Percentiles rank a stretch among this genome's conserved stretches.
Evolutionary conservation across 2,329 filamentous ascomycete genomes (phyloP).

Genomic region (Colletotrichum sp.): DNA sequence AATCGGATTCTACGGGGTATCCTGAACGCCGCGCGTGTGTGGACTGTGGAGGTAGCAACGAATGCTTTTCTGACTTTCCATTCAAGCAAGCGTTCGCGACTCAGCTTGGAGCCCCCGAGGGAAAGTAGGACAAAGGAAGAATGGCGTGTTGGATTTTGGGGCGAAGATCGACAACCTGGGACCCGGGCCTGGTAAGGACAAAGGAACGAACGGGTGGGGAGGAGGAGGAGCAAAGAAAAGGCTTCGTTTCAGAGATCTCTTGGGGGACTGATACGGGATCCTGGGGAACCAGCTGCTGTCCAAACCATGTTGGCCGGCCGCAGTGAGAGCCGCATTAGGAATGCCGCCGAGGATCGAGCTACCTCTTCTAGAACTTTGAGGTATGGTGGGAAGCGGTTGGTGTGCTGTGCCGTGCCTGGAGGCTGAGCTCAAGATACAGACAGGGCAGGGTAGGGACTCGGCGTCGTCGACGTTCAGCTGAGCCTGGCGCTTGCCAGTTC

Average conservation of each 20-base stretch:
- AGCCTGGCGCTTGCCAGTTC: not conserved
- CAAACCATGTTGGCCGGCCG: not conserved
- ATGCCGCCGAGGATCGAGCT: not conserved
- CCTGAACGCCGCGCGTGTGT: not conserved
- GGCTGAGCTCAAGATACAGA: not conserved
- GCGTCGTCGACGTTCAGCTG: not conserved
- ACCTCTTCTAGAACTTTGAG: not conserved
- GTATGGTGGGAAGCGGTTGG: not conserved
- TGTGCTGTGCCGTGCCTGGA: not conserved
- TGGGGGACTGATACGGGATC: not conserved
- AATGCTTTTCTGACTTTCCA: not conserved
- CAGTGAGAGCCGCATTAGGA: not conserved
- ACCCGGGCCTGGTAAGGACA: not conserved
- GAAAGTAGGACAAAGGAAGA: slow-evolving; percentile 1
- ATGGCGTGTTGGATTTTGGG: not conserved
- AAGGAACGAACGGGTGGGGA: not conserved
- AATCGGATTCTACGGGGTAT: not conserved
- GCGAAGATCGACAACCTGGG: not conserved
- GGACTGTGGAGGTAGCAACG: not conserved
- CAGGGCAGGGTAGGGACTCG: not conserved
- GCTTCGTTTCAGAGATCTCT: slow-evolving; percentile 2
- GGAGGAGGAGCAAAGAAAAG: not conserved
- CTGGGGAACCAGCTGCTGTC: not conserved
- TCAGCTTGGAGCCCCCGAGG: not conserved
- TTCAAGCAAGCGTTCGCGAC: not conserved